These are phyloP conservation scores for Lactuca saligna DNA, from an alignment of 129 eudicot species.

Conservation along the genomic window DNA sequence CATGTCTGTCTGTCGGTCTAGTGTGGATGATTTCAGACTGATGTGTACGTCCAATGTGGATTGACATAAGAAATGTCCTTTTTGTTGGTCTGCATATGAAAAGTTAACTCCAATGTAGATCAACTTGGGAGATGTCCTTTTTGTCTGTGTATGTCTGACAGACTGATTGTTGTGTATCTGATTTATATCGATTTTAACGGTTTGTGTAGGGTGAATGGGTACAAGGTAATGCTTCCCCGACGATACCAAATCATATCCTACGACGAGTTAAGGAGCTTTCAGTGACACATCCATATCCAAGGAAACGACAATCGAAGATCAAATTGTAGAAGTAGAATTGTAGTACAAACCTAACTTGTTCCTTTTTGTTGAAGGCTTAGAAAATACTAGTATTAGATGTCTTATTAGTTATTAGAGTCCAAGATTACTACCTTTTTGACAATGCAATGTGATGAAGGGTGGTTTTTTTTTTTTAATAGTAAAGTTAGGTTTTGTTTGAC, in stretches of 20 bases:
- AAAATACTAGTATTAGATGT: slow-evolving; percentile 10
- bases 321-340: slow-evolving; percentile 7
- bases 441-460: background rate
- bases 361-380: background rate
- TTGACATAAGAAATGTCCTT: too few relatives aligned
- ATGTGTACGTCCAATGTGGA: too few relatives aligned
- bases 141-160: too few relatives aligned
- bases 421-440: slow-evolving; percentile 3
- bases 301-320: slow-evolving; percentile 10
- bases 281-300: slow-evolving; percentile 32
- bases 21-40: too few relatives aligned
- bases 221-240: background rate
- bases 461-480: background rate
- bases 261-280: slow-evolving; percentile 37
- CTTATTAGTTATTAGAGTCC: background rate
- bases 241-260: slow-evolving; percentile 22
- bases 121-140: too few relatives aligned
- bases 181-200: background rate
- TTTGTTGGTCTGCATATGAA: too few relatives aligned
- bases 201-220: slow-evolving; percentile 25
- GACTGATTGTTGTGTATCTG: background rate
- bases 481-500: background rate
- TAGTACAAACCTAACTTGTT: background rate
- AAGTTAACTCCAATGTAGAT: too few relatives aligned
- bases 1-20: too few relatives aligned